Base-by-base conservation (phyloP, 805 yeast species). In the Cyberlindnera petersonii region DNA sequence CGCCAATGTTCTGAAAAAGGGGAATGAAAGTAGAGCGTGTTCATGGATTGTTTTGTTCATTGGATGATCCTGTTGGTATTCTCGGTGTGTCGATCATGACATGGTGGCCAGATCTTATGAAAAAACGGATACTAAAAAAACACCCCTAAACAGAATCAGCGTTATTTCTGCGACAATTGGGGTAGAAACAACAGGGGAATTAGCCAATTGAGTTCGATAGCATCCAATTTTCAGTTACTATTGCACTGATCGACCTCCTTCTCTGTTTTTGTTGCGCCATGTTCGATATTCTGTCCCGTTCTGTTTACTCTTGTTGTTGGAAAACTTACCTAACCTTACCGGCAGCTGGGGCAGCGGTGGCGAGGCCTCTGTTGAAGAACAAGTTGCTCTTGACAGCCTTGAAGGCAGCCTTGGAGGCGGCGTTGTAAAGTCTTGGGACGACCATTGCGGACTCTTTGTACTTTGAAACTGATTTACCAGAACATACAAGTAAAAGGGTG, bases 291-390 rank as follows among this genome's bases (percentile, higher is more conserved):
- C 28, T 26, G 28, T 9, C 14, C 28, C 15, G 14, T n/a, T 7
- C 7, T n/a, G 15, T 10, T 9, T n/a, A 14, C 28, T 10, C n/a
- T n/a, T n/a, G n/a, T n/a, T 6, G 14, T 9, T 9, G 14, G 28
- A n/a, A 26, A 9, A 82, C 89, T 67, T 79, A 82, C 89, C 86
- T 86, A 62, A 87, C 87, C 68, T 84, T 82, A 78, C 96, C 96
- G 61, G 69, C 68, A 43, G 72, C 64, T 60, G 84, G 77, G 55
- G 87, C 81, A 62, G 86, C 83, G 60, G 87, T 74, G 55, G 89
- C 88, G 68, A 81, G 71, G 67, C 79, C 77, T 71, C 86, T 82
- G 73, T 69, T 71, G 70, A 82, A 78, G 53, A 67, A 53, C 66
- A 81, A 74, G 74, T 82, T 81, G 66, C 88, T 86, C 75, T 79